Evolutionary conservation across 2,329 filamentous ascomycete genomes (phyloP).

Genomic region (Fonsecaea multimorphosa): DNA sequence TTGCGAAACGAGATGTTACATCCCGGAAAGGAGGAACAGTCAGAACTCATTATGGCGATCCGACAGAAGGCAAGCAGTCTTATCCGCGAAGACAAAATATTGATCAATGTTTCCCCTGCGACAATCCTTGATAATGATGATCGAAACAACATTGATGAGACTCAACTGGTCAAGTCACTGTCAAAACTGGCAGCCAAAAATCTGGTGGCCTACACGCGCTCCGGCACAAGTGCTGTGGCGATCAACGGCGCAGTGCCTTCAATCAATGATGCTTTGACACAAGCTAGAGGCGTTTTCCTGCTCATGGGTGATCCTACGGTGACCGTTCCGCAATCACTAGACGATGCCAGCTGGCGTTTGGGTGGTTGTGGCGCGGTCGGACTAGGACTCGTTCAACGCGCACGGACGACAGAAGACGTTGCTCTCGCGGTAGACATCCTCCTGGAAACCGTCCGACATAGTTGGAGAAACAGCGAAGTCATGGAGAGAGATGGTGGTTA

Average conservation of each 20-base stretch:
- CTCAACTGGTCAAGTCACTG: constrained; percentile 75
- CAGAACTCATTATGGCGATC: constrained; percentile 89
- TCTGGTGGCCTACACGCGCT: constrained; percentile 71
- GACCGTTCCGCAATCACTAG: constrained; percentile 79
- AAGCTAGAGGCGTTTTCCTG: constrained; percentile 78
- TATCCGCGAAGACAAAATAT: constrained; percentile 77
- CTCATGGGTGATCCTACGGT: constrained; percentile 84
- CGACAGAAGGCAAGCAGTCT: constrained; percentile 81
- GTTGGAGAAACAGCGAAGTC: constrained; percentile 96
- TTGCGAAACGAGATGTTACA: constrained; percentile 90
- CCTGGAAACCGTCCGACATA: constrained; percentile 83
- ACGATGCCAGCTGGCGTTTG: constrained; percentile 90
- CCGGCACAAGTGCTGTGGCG: constrained; percentile 77
- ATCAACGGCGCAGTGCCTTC: constrained; percentile 88
- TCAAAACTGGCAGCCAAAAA: constrained; percentile 73
- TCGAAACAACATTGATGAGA: constrained; percentile 72
- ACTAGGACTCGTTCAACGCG: constrained; percentile 81
- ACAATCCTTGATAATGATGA: constrained; percentile 83
- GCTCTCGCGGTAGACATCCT: constrained; percentile 80
- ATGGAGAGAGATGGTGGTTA: constrained; percentile 98
- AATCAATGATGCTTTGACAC: constrained; percentile 85
- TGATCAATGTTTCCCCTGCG: constrained; percentile 82
- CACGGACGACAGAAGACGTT: constrained; percentile 72
- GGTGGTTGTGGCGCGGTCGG: constrained; percentile 89
- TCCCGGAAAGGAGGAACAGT: constrained; percentile 85